Conservation (phyloP, 352 stramenopile species). For the Pythium insidiosum region DNA sequence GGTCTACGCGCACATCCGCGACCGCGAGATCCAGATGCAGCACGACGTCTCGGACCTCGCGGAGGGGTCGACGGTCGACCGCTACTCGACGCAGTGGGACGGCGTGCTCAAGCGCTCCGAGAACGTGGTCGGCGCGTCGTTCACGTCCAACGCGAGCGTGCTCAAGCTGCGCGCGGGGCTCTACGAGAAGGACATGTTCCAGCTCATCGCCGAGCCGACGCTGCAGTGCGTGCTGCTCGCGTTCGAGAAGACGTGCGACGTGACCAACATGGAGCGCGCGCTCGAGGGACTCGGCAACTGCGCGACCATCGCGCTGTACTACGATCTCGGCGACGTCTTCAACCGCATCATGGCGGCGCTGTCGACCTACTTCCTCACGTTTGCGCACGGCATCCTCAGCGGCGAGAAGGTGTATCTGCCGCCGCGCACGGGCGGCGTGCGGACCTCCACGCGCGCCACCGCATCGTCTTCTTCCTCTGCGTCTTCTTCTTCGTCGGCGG, state of each 20-base stretch:
- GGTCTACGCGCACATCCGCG: slow-evolving; percentile 75
- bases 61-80: slow-evolving; percentile 64
- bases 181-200: slow-evolving; percentile 88
- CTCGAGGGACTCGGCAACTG: slow-evolving; percentile 78
- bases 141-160: slow-evolving; percentile 82
- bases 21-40: slow-evolving; percentile 87
- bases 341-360: slow-evolving; percentile 80
- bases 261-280: slow-evolving; percentile 78
- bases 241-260: slow-evolving; percentile 79
- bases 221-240: slow-evolving; percentile 76
- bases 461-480: no score
- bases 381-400: slow-evolving; percentile 75
- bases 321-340: slow-evolving; percentile 69
- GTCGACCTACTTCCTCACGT: slow-evolving; percentile 78
- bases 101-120: slow-evolving; percentile 79
- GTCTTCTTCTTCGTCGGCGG: no score
- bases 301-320: slow-evolving; percentile 83
- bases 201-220: slow-evolving; percentile 66
- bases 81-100: slow-evolving; percentile 85
- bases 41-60: slow-evolving; percentile 81
- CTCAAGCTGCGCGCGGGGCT: slow-evolving; percentile 74
- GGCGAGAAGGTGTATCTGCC: slow-evolving; percentile 79
- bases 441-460: slow-evolving; percentile 13
- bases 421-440: slow-evolving; percentile 19
- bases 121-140: slow-evolving; percentile 82